These are phyloP conservation scores for Acacia crassicarpa DNA, from an alignment of 306 rosid genomes.

Conservation along the genomic window DNA sequence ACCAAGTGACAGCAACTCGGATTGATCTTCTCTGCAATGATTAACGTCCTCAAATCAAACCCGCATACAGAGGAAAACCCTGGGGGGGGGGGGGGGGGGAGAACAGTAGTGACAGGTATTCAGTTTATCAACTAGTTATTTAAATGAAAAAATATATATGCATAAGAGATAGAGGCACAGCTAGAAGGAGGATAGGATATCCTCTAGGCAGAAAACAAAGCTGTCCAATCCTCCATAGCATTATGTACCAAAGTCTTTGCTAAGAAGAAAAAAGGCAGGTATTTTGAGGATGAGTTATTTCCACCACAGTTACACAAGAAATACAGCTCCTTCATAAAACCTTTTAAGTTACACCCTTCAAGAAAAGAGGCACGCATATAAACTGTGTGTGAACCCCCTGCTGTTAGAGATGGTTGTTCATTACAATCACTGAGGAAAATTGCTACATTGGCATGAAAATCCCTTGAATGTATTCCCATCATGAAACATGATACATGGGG, in stretches of 20 bases:
- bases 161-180: neutral
- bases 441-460: slow-evolving; percentile 48
- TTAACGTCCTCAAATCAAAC: too few relatives aligned
- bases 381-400: slow-evolving; percentile 15
- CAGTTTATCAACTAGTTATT: neutral
- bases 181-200: neutral
- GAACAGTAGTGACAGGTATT: neutral
- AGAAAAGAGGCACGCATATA: slow-evolving; percentile 38
- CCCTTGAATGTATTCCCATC: slow-evolving; percentile 32
- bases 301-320: neutral
- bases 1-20: neutral
- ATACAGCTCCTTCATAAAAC: neutral
- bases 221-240: neutral
- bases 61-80: too few relatives aligned
- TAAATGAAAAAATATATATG: neutral
- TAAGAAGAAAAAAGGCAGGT: neutral
- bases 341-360: neutral
- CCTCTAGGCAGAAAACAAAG: neutral
- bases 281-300: neutral
- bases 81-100: neutral
- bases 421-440: slow-evolving; percentile 18
- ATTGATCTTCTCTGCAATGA: neutral
- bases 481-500: slow-evolving; percentile 16
- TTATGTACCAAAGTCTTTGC: neutral
- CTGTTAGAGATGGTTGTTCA: slow-evolving; percentile 16